Evolutionary conservation across 169 alveolate genomes (phyloP), one percentile per base, ranked within the genome.

Genomic region (Theileria parva): DNA sequence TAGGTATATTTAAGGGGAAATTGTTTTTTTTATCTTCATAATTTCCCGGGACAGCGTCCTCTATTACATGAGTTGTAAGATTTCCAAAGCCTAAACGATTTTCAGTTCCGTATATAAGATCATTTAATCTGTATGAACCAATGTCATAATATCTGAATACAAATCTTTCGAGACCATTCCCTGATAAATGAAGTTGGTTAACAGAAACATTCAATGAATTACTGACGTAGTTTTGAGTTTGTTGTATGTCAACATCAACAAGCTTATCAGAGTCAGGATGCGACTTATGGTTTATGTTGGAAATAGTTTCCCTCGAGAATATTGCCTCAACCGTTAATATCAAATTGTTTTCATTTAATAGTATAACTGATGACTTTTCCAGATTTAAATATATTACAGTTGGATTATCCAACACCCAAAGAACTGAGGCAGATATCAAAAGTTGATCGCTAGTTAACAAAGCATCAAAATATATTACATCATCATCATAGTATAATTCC

Each of bases 321-420:
- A 57, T 25, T 11, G 66, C 66, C 8, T 57, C 66, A 11, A 25
- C 66, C 1, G 28, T 21, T 57, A 57, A 13, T 6, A 13, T 6
- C n/a, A n/a, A 57, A 57, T 57, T 57, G 30, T 57, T 57, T 57
- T 57, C 66, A 57, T 57, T 57, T 13, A 57, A 57, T 6, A 57
- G 66, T 17, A 57, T 21, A 6, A 57, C 27, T 57, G 66, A 13
- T 21, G 66, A 57, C 5, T 57, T 57, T 57, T 57, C 66, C 4
- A 57, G 32, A 57, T 57, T 57, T 57, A 57, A 13, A 0, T 57
- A 32, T 6, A 57, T 57, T 21, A 57, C 66, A 2, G 32, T 2
- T 5, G 66, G 66, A 21, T 57, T 57, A 21, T 57, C 13, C 13
- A 5, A 21, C 5, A 57, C 28, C 66, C 66, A 57, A 1, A 57